phyloP scores from a whole-genome alignment of 2,329 filamentous ascomycete species.

The Harringtonia lauricola region DNA sequence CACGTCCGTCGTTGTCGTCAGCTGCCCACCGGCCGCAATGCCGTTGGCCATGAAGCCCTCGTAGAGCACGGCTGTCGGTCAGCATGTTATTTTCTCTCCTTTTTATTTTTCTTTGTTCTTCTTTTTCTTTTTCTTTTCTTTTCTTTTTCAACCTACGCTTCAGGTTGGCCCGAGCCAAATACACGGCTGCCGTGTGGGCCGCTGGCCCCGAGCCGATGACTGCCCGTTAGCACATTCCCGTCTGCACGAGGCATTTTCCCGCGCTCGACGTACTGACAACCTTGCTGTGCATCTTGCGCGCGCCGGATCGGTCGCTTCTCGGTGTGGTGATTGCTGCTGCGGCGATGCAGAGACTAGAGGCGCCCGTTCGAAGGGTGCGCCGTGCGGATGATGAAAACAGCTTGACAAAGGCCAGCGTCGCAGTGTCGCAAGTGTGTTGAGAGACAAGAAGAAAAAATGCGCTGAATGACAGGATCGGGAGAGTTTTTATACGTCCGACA shows the following conservation, averaged over 20 bases:
- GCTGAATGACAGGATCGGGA: neutral
- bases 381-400: constrained; percentile 81
- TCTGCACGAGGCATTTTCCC: too few species aligned
- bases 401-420: constrained; percentile 51
- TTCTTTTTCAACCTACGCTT: constrained; percentile 58
- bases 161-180: constrained; percentile 87
- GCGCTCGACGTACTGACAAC: constrained; percentile 58
- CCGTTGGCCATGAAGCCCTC: constrained; percentile 97
- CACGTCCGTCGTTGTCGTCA: constrained; percentile 96
- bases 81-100: too few species aligned
- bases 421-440: neutral
- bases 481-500: neutral
- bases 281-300: constrained; percentile 76
- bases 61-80: constrained; percentile 63
- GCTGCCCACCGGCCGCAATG: constrained; percentile 88
- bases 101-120: too few species aligned
- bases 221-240: constrained; percentile 14
- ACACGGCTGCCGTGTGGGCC: constrained; percentile 94
- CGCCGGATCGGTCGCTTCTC: constrained; percentile 31
- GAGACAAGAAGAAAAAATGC: neutral
- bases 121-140: too few species aligned
- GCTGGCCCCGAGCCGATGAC: constrained; percentile 91
- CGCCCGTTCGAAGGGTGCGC: constrained; percentile 65
- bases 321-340: constrained; percentile 56
- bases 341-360: constrained; percentile 61